phyloP scores from a whole-genome alignment of 106 monocot species.

The Narthecium ossifragum region DNA sequence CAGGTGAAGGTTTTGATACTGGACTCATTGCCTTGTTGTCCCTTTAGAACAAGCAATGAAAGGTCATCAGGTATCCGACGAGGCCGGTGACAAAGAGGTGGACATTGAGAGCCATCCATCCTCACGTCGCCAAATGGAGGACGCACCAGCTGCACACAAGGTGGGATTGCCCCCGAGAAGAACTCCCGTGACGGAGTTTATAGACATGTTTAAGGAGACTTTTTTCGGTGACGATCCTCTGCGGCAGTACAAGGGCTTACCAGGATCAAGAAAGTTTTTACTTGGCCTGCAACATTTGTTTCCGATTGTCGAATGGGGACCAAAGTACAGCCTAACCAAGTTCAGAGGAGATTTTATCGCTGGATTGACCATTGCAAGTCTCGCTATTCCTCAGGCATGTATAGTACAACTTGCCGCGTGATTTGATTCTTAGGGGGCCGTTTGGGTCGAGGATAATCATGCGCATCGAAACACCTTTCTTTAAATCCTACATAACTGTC shows the following conservation, averaged over 20 bases:
- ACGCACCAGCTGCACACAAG: conserved; percentile 25
- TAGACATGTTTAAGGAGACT: conserved; percentile 56
- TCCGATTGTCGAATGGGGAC: conserved; percentile 64
- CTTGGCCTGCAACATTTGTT: conserved; percentile 57
- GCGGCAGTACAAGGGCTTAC: conserved; percentile 63
- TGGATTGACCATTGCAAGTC: conserved; percentile 75
- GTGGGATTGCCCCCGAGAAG: conserved; percentile 55
- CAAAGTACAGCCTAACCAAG: conserved; percentile 32
- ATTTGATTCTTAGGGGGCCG: no score
- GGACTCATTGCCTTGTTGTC: no score
- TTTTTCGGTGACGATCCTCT: conserved; percentile 88
- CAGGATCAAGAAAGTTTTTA: conserved; percentile 44
- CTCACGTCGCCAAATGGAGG: not conserved
- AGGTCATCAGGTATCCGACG: conserved; percentile 18
- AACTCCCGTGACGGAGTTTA: conserved; percentile 37
- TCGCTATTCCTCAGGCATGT: conserved; percentile 78
- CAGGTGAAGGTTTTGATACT: no score
- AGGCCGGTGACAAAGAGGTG: conserved; percentile 8
- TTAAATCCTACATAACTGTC: no score
- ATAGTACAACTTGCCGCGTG: no score
- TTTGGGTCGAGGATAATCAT: no score
- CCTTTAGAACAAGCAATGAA: conserved; percentile 8
- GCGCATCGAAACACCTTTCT: no score
- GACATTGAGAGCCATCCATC: conserved; percentile 18
- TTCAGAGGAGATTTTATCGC: conserved; percentile 65